Evolutionary conservation across 306 rosid species (phyloP).

Genomic region (Purshia tridentata): DNA sequence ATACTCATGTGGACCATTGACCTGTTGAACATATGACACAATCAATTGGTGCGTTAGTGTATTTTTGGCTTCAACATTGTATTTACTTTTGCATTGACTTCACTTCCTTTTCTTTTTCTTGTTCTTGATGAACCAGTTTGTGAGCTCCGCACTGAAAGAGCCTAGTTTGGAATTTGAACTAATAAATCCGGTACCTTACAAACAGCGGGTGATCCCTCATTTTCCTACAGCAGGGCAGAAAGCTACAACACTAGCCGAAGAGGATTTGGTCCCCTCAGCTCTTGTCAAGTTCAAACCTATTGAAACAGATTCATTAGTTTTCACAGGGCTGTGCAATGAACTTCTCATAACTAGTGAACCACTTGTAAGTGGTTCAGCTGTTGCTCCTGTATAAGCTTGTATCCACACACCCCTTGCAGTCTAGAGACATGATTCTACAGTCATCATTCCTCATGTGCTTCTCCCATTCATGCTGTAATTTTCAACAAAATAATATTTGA

Average conservation of each 20-base stretch:
- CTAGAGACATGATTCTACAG: not conserved
- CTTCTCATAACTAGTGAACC: constrained; percentile 89
- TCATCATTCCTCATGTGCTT: constrained; percentile 3
- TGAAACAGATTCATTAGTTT: constrained; percentile 85
- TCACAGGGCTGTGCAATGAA: constrained; percentile 79
- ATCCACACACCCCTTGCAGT: not conserved
- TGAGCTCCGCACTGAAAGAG: constrained; percentile 68
- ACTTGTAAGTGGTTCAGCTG: constrained; percentile 47
- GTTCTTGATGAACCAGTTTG: constrained; percentile 52
- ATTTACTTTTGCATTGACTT: not conserved
- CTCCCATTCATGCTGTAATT: constrained; percentile 22
- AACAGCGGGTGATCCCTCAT: constrained; percentile 66
- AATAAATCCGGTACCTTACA: constrained; percentile 65
- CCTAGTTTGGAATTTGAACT: constrained; percentile 74
- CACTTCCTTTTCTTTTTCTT: not conserved
- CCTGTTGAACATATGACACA: too few relatives aligned
- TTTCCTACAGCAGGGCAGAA: constrained; percentile 54
- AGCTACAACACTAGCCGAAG: constrained; percentile 64
- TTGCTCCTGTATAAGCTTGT: constrained; percentile 30
- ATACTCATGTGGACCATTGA: too few relatives aligned
- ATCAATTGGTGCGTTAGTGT: not conserved
- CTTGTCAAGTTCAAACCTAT: constrained; percentile 82
- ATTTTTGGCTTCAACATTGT: not conserved
- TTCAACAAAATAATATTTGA: not conserved
- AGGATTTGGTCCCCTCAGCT: constrained; percentile 88